Conservation (phyloP, 2,329 filamentous ascomycete genomes). For the Tolypocladium nubicola region DNA sequence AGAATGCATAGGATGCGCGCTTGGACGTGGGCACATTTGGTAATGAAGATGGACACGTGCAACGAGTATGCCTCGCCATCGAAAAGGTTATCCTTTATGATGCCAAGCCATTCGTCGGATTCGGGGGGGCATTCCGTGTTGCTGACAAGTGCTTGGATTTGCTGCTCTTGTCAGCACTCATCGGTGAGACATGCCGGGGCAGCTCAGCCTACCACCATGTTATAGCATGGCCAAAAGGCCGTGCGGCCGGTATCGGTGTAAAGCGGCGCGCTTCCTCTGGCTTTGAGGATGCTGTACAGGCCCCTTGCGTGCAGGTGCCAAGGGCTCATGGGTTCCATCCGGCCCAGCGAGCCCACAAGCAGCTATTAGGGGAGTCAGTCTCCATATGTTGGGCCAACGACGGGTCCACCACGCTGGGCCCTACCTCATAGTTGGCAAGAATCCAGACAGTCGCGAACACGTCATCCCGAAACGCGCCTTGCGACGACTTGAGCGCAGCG, state of each 20-base stretch:
- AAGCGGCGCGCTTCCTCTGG: conserved; percentile 18
- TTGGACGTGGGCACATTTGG: conserved; percentile 15
- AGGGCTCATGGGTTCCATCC: conserved; percentile 14
- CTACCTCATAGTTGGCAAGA: conserved; percentile 27
- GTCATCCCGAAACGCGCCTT: conserved; percentile 20
- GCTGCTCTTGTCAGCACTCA: conserved; percentile 15
- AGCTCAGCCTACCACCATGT: conserved; percentile 22
- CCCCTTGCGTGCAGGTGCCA: conserved; percentile 27
- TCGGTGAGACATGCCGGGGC: neutral
- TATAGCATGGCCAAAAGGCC: conserved; percentile 27
- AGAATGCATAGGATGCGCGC: conserved; percentile 16
- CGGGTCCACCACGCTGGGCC: too few species aligned
- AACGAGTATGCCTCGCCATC: conserved; percentile 16
- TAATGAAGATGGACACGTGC: conserved; percentile 16
- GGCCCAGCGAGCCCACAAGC: conserved; percentile 24
- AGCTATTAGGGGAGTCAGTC: conserved; percentile 16
- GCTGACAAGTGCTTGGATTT: conserved; percentile 24
- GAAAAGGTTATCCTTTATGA: conserved; percentile 14
- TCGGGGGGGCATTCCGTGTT: conserved; percentile 24
- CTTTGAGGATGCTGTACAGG: conserved; percentile 24
- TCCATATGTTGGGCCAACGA: neutral
- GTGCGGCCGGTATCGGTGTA: conserved; percentile 13
- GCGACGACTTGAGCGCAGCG: conserved; percentile 20
- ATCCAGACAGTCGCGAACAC: conserved; percentile 29
- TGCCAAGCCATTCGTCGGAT: conserved; percentile 22